Conservation (phyloP, 257 asterid genomes). For the Lycium barbarum region DNA sequence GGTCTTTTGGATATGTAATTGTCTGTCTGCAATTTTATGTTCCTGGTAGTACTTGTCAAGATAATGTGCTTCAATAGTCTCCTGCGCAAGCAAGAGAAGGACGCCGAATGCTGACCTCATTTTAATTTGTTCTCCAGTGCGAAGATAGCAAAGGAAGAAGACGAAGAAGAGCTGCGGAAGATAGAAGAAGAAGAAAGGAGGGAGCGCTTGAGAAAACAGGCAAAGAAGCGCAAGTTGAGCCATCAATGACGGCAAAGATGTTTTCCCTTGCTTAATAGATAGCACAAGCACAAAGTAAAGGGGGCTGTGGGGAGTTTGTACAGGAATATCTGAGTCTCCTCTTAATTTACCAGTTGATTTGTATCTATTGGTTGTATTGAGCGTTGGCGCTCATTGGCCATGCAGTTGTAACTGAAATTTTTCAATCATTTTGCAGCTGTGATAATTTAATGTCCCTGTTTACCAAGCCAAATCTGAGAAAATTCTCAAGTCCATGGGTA, state of each 20-base stretch:
- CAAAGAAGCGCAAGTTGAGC: conserved; percentile 66
- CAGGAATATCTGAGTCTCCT: neutral
- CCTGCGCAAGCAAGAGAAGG: neutral
- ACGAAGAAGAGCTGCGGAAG: conserved; percentile 70
- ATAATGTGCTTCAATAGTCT: neutral
- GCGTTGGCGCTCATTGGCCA: neutral
- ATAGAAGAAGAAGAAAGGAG: conserved; percentile 81
- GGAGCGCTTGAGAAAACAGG: conserved; percentile 57
- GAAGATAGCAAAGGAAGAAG: conserved; percentile 67
- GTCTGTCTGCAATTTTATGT: neutral
- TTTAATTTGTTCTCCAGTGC: conserved; percentile 52
- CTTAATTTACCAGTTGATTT: neutral
- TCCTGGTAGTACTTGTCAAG: neutral
- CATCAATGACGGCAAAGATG: conserved; percentile 26
- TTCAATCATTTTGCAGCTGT: neutral
- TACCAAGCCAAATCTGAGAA: neutral
- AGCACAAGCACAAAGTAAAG: conserved; percentile 1
- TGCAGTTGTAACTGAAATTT: neutral
- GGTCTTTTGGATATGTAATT: neutral
- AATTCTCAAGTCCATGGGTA: neutral
- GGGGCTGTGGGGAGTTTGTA: neutral
- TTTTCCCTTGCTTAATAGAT: neutral
- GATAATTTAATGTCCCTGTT: neutral
- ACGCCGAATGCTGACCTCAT: neutral
- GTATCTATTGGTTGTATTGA: neutral